Conservation (phyloP, 768 basidiomycete species). For the Tulasnella sp. region DNA sequence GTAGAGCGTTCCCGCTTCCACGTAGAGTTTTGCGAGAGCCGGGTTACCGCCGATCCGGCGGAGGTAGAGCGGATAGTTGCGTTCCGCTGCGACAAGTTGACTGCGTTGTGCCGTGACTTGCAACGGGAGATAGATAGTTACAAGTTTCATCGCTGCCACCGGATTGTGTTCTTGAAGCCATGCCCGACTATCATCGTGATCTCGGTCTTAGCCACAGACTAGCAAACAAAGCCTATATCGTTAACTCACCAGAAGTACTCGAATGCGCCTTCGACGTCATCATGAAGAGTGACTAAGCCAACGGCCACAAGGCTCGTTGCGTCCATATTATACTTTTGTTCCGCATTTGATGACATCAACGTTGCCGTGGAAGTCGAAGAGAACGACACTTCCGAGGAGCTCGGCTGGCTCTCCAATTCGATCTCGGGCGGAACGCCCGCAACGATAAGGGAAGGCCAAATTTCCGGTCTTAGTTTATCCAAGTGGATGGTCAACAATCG, state of each 20-base stretch:
- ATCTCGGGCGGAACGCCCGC: slow-evolving; percentile 23
- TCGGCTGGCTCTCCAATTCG: slow-evolving; percentile 23
- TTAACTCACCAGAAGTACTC: slow-evolving; percentile 32
- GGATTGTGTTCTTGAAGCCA: slow-evolving; percentile 28
- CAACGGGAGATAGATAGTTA: slow-evolving; percentile 25
- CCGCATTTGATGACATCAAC: background rate
- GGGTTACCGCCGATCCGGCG: slow-evolving; percentile 25
- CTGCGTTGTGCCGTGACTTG: slow-evolving; percentile 27
- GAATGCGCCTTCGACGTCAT: slow-evolving; percentile 29
- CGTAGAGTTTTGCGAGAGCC: slow-evolving; percentile 25
- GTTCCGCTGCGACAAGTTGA: background rate
- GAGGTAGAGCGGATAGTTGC: slow-evolving; percentile 23
- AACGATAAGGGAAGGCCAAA: slow-evolving; percentile 32
- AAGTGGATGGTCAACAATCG: slow-evolving; percentile 31
- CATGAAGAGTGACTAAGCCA: slow-evolving; percentile 26
- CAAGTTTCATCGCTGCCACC: slow-evolving; percentile 30
- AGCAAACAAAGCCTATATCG: background rate
- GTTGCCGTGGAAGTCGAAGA: slow-evolving; percentile 23
- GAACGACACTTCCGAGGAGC: slow-evolving; percentile 28
- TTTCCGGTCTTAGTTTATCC: slow-evolving; percentile 25
- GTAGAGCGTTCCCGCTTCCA: slow-evolving; percentile 23
- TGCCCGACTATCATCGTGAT: slow-evolving; percentile 22
- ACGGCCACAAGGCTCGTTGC: slow-evolving; percentile 29
- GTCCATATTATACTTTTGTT: slow-evolving; percentile 32
- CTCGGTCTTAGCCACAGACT: background rate